phyloP scores from a whole-genome alignment of 108 stramenopile genomes.

The Chaetoceros tenuissimus region DNA sequence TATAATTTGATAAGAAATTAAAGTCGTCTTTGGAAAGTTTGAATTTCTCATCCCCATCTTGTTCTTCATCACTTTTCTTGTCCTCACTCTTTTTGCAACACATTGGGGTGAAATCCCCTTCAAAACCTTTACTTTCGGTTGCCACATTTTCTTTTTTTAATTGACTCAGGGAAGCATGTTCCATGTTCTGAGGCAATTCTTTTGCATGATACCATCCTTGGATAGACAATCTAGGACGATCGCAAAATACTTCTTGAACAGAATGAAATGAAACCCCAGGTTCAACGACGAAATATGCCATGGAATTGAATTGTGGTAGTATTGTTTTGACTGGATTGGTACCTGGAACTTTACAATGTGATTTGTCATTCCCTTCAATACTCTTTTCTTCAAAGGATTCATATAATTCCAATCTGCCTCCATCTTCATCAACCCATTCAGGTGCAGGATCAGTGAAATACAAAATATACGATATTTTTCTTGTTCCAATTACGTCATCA shows the following conservation, averaged over 20 bases:
- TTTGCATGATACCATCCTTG: slow-evolving; percentile 86
- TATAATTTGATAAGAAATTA: slow-evolving; percentile 49
- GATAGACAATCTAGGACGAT: slow-evolving; percentile 83
- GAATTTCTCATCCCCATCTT: slow-evolving; percentile 5
- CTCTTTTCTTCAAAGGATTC: slow-evolving; percentile 23
- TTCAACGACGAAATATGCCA: slow-evolving; percentile 88
- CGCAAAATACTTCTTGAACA: slow-evolving; percentile 92
- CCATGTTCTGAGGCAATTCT: slow-evolving; percentile 37
- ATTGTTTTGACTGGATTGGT: slow-evolving; percentile 55
- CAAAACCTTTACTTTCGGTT: slow-evolving; percentile 7
- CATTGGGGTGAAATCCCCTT: slow-evolving; percentile 8
- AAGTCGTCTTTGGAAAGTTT: slow-evolving; percentile 49
- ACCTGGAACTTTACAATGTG: slow-evolving; percentile 26
- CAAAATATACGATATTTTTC: slow-evolving; percentile 88
- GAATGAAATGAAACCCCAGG: slow-evolving; percentile 91
- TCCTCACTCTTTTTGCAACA: too few species aligned
- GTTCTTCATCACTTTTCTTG: neutral
- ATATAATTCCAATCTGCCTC: slow-evolving; percentile 90
- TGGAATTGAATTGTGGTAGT: slow-evolving; percentile 79
- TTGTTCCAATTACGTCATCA: slow-evolving; percentile 94
- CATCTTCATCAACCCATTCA: slow-evolving; percentile 69
- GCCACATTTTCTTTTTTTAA: slow-evolving; percentile 42
- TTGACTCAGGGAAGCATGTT: slow-evolving; percentile 62
- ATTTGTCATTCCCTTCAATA: neutral
- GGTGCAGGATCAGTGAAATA: slow-evolving; percentile 84